phyloP scores from a whole-genome alignment of 805 yeast genomes.

The Millerozyma acaciae region DNA sequence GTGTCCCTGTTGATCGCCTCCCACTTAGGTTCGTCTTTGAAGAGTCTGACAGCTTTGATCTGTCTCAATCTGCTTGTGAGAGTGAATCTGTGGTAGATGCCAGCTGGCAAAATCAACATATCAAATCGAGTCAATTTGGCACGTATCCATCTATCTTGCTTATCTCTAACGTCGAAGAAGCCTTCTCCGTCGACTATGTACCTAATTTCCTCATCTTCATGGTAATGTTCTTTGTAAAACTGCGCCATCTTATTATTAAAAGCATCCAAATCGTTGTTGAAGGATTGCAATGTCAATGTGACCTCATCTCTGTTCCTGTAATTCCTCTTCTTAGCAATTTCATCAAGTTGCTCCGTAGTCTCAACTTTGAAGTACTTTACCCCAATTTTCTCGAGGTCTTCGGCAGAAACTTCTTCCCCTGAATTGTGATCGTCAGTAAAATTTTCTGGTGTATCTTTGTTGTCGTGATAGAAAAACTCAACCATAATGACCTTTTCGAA shows the following conservation, averaged over 20 bases:
- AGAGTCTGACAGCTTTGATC: slow-evolving; percentile 76
- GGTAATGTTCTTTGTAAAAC: slow-evolving; percentile 83
- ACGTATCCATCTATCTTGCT: slow-evolving; percentile 69
- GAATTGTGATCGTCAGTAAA: slow-evolving; percentile 72
- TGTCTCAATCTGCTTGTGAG: slow-evolving; percentile 52
- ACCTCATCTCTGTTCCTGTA: slow-evolving; percentile 82
- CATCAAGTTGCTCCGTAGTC: slow-evolving; percentile 53
- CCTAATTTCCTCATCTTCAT: slow-evolving; percentile 96
- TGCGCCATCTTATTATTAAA: slow-evolving; percentile 61
- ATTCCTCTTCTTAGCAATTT: slow-evolving; percentile 61
- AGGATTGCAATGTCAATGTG: slow-evolving; percentile 52
- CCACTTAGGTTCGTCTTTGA: slow-evolving; percentile 97
- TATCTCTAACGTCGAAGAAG: slow-evolving; percentile 79
- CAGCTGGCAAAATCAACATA: slow-evolving; percentile 77
- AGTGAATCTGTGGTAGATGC: slow-evolving; percentile 92
- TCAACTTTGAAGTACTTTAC: slow-evolving; percentile 59
- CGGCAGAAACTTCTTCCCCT: slow-evolving; percentile 52
- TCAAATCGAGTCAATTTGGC: slow-evolving; percentile 62
- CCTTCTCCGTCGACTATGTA: slow-evolving; percentile 89
- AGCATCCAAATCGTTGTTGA: slow-evolving; percentile 53
- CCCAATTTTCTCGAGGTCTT: slow-evolving; percentile 56
- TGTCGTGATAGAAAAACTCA: slow-evolving; percentile 62
- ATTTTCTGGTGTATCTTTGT: slow-evolving; percentile 46
- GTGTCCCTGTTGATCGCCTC: slow-evolving; percentile 71
- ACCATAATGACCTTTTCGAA: slow-evolving; percentile 18